Conservation (phyloP, 371 early-diverging fungal genomes). For the Syncephalastrum contaminatum region DNA sequence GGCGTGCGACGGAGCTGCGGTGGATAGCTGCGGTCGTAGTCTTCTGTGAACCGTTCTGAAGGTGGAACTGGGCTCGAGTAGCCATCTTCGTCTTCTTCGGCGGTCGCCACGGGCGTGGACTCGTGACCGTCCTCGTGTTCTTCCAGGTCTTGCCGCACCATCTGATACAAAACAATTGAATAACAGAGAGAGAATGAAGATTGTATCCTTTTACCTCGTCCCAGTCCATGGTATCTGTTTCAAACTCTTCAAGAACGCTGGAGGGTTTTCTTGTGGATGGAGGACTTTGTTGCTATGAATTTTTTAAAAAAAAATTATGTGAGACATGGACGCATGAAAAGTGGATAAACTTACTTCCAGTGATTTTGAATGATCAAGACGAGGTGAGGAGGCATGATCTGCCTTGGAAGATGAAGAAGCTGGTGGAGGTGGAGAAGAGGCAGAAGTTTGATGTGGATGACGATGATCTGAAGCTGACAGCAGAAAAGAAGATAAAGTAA, state of each 20-base stretch:
- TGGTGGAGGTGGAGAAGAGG: constrained; percentile 9
- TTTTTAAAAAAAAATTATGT: not conserved
- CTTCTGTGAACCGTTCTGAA: constrained; percentile 45
- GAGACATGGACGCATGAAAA: not conserved
- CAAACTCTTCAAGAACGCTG: not conserved
- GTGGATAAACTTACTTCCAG: not conserved
- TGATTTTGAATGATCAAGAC: constrained; percentile 6
- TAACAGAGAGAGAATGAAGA: constrained; percentile 11
- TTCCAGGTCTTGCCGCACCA: constrained; percentile 16
- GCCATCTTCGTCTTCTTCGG: constrained; percentile 9
- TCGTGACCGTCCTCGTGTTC: constrained; percentile 8
- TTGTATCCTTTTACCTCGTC: constrained; percentile 28
- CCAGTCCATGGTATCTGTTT: constrained; percentile 20
- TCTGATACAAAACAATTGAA: constrained; percentile 22
- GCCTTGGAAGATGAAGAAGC: constrained; percentile 3
- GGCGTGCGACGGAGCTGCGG: constrained; percentile 22
- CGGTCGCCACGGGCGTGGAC: constrained; percentile 3
- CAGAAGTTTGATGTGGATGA: constrained; percentile 5
- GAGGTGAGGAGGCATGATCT: constrained; percentile 8
- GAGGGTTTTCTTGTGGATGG: not conserved
- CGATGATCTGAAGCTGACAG: constrained; percentile 10
- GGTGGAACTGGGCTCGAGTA: constrained; percentile 22
- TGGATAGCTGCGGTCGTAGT: constrained; percentile 50
- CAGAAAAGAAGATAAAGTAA: too few relatives aligned
- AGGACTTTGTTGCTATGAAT: not conserved